Evolutionary conservation across 306 rosid genomes (phyloP), one percentile per base, ranked within the genome.

Genomic region (Hippophae rhamnoides): DNA sequence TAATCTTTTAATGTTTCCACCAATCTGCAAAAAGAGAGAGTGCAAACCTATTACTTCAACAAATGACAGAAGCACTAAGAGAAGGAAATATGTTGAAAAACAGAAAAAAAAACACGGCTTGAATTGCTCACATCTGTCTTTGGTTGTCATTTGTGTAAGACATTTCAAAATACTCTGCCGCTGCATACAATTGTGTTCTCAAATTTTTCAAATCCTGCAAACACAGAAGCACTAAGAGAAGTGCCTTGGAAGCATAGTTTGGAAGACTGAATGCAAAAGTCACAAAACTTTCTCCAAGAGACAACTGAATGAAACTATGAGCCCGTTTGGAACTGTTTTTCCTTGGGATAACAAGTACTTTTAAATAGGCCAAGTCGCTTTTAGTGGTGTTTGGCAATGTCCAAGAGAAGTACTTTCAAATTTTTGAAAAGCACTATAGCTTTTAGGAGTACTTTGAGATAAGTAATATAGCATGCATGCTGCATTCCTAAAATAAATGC

Each of bases 141-240:
- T 93, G 99, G 75, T 86, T 95, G 52, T 93, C 99, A n/a, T 86
- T 88, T 47, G 86, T 76, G 71, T 88, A 93, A 27, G 99, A 93
- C 31, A 93, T 82, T 64, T 93, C 99, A 67, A 93, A 93, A 74
- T 93, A 93, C 57, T 93, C 99, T 0, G 99, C 99, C 6, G 99
- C 99, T 1, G 99, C 86, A 69, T 93, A 93, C 56, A 93, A 74
- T n/a, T 88, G 99, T 57, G 87, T 31, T 74, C 96, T 86, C 69
- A 93, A 75, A 65, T 88, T 88, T 84, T 93, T 93, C 81, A 93
- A 79, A 78, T 93, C 99, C 99, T 93, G 76, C 67, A 62, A 65
- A 67, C 3, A 49, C 50, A 70, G 42, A 25, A 41, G 73, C 62
- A 78, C 57, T 23, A 31, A 31, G 52, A 66, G 62, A 31, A 31